Conservation (phyloP, 2,329 filamentous ascomycete species). For the Xylaria sp. region DNA sequence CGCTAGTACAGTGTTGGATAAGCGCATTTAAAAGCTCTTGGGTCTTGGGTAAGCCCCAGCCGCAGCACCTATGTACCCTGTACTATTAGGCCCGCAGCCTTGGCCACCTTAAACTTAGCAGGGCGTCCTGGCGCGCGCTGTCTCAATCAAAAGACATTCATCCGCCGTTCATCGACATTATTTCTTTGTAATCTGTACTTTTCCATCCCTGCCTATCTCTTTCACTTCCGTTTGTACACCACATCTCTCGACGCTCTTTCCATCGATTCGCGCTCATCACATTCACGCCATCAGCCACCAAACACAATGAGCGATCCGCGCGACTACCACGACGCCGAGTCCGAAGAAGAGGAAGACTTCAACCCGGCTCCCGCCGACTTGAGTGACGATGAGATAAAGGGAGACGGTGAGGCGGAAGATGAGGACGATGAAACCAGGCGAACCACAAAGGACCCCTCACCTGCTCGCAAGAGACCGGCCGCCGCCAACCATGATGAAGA, state of each 20-base stretch:
- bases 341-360: constrained; percentile 87
- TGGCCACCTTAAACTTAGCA: background rate
- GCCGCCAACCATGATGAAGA: constrained; percentile 58
- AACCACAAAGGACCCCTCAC: constrained; percentile 40
- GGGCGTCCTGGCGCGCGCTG: background rate
- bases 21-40: background rate
- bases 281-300: constrained; percentile 30
- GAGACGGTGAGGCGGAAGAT: constrained; percentile 41
- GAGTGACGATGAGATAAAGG: constrained; percentile 75
- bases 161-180: background rate
- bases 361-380: constrained; percentile 81
- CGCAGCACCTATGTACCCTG: too few species aligned
- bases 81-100: background rate
- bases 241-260: background rate
- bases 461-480: constrained; percentile 46
- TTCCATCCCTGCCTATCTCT: background rate
- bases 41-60: too few species aligned
- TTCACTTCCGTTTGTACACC: background rate
- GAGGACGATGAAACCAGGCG: constrained; percentile 49
- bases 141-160: background rate
- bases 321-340: constrained; percentile 64
- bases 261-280: constrained; percentile 7
- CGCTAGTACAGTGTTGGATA: background rate
- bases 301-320: constrained; percentile 60
- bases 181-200: constrained; percentile 6